Evolutionary conservation across 495 filamentous ascomycete genomes (phyloP), one percentile per base, ranked within the genome.

Genomic region (Cercophora newfieldiana): DNA sequence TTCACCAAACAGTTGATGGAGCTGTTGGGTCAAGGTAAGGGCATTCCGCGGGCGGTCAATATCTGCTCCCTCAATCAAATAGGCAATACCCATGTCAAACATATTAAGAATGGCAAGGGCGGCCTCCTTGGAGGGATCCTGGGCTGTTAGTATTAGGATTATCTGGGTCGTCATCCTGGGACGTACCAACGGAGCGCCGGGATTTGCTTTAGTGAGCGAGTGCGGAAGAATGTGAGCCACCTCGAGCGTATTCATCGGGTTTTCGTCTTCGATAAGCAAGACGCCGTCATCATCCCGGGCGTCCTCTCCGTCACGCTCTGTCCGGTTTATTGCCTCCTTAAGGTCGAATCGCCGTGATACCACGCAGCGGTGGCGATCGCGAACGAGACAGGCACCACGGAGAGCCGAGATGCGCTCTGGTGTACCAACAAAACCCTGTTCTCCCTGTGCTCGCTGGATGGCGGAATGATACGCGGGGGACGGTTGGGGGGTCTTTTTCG

Each of bases 171-270:
- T 33, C 30, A 33, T 33, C 30, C 30, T 33, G 30, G 30, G 30
- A 33, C 30, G 30, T 33, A 33, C 30, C 30, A 33, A 33, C 30
- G 30, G 30, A 33, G 30, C 30, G 30, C 30, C 30, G 30, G 58
- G 57, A 31, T 66, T 62, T 10, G n/a, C 57, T 48, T 70, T 68
- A 21, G 65, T 69, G 22, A 74, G 48, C 4, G 71, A 71, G 56
- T 71, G 69, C 30, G 71, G 71, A 61, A 74, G 65, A 30, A 71
- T 71, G 65, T 69, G 68, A 29, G 69, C 69, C 30, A 71, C 71
- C 54, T 74, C 69, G 18, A 74, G 61, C 7, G 22, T 16, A 22
- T 65, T 33, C 44, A 66, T 51, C 49, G 47, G 50, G n/a, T 22
- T 51, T 22, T 6, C 57, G 2, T 58, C 66, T 33, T 62, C 54